Conservation (phyloP, 108 stramenopile species). For the Cyclostephanos invisitatus region DNA sequence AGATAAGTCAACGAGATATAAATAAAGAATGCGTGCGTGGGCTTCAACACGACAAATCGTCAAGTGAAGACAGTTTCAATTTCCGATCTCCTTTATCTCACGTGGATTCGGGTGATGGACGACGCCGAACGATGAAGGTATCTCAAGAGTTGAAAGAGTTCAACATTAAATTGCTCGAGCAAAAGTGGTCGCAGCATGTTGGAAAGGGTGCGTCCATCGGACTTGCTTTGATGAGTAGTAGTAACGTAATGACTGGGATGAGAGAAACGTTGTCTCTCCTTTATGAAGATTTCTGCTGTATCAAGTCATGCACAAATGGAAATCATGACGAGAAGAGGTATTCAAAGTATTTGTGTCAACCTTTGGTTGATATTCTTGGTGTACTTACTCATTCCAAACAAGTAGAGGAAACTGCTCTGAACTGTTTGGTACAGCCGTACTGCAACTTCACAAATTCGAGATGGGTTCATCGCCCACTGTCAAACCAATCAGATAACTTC, state of each 20-base stretch:
- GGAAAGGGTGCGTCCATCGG: conserved; percentile 54
- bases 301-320: conserved; percentile 8
- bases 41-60: conserved; percentile 9
- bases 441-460: conserved; percentile 38
- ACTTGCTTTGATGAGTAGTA: conserved; percentile 67
- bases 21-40: conserved; percentile 15
- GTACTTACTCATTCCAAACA: conserved; percentile 51
- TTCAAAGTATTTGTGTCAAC: conserved; percentile 38
- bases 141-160: conserved; percentile 44
- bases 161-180: conserved; percentile 49
- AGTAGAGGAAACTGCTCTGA: conserved; percentile 53
- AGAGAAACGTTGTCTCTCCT: conserved; percentile 63
- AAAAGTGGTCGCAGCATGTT: conserved; percentile 49
- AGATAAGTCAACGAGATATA: conserved; percentile 13
- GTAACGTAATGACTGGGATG: conserved; percentile 70
- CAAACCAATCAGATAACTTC: conserved; percentile 55
- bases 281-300: conserved; percentile 48
- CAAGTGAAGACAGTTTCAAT: conserved; percentile 3
- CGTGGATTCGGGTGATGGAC: conserved; percentile 20
- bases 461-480: conserved; percentile 67
- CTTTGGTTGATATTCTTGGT: conserved; percentile 69
- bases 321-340: conserved; percentile 9
- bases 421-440: conserved; percentile 64
- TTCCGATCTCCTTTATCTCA: conserved; percentile 51
- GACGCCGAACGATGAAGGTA: conserved; percentile 51